These are phyloP conservation scores for Flueggea neowawraea DNA, from an alignment of 441 rosid species.

Conservation along the genomic window DNA sequence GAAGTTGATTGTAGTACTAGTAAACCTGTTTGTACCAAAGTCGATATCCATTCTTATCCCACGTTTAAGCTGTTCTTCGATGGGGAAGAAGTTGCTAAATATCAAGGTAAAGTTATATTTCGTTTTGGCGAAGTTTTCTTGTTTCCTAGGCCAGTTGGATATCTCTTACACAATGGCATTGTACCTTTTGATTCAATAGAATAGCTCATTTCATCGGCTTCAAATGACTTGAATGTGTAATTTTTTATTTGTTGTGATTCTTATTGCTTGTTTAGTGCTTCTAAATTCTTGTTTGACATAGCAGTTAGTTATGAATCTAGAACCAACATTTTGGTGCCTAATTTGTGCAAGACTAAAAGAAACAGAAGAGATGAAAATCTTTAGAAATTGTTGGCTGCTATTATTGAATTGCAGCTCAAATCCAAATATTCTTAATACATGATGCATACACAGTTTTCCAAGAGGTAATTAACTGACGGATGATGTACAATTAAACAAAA, in stretches of 20 bases:
- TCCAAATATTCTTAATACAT: too few species aligned
- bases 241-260: neutral
- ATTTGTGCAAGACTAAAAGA: neutral
- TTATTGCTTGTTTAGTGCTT: neutral
- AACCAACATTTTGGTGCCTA: neutral
- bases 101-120: slow-evolving; percentile 56
- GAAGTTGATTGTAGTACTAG: slow-evolving; percentile 86
- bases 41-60: slow-evolving; percentile 91
- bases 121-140: neutral
- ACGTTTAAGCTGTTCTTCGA: slow-evolving; percentile 89
- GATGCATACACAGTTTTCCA: too few species aligned
- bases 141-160: neutral
- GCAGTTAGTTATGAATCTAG: neutral
- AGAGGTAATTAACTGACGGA: too few species aligned
- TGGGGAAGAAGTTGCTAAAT: slow-evolving; percentile 88
- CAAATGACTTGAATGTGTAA: neutral
- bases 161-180: neutral
- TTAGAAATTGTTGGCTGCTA: too few species aligned
- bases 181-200: neutral
- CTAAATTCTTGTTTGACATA: neutral
- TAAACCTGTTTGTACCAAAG: slow-evolving; percentile 81
- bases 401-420: too few species aligned
- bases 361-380: too few species aligned
- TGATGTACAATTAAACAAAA: too few species aligned
- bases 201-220: neutral